Conservation (phyloP, 352 stramenopile species). For the Globisporangium sylvaticum region DNA sequence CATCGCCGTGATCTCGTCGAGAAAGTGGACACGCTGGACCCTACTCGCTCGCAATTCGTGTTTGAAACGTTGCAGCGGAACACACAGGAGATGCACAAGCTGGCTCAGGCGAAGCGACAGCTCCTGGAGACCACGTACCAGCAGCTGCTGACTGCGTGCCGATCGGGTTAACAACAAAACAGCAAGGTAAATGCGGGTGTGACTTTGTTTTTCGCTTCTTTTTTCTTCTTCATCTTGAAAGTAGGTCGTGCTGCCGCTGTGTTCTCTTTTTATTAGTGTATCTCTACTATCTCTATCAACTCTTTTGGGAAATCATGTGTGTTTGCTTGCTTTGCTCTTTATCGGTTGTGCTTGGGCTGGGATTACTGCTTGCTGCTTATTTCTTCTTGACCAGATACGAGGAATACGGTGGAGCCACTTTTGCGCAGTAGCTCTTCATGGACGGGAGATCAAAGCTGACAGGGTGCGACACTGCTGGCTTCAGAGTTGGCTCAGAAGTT, state of each 20-base stretch:
- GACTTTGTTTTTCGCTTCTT: neutral
- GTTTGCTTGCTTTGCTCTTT: neutral
- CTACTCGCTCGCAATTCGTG: constrained; percentile 60
- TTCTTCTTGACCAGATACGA: constrained; percentile 36
- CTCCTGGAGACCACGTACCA: constrained; percentile 59
- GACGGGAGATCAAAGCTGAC: constrained; percentile 52
- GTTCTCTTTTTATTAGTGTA: constrained; percentile 6
- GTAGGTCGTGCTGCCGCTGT: constrained; percentile 1
- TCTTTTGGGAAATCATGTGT: constrained; percentile 1
- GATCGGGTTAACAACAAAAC: constrained; percentile 11
- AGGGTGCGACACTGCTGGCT: constrained; percentile 9
- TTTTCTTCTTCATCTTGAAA: neutral
- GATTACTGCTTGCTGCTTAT: constrained; percentile 1
- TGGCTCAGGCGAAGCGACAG: constrained; percentile 64
- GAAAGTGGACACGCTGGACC: constrained; percentile 60
- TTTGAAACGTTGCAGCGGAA: constrained; percentile 65
- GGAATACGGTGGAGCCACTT: constrained; percentile 55
- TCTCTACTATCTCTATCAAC: constrained; percentile 1
- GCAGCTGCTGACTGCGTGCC: constrained; percentile 43
- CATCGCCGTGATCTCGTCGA: constrained; percentile 46
- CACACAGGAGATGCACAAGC: constrained; percentile 66
- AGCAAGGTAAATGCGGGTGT: neutral
- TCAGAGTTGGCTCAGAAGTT: neutral
- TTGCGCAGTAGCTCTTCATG: constrained; percentile 63
- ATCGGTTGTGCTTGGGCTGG: neutral